Conservation (phyloP, 306 rosid species). For the Begonia masoniana region DNA sequence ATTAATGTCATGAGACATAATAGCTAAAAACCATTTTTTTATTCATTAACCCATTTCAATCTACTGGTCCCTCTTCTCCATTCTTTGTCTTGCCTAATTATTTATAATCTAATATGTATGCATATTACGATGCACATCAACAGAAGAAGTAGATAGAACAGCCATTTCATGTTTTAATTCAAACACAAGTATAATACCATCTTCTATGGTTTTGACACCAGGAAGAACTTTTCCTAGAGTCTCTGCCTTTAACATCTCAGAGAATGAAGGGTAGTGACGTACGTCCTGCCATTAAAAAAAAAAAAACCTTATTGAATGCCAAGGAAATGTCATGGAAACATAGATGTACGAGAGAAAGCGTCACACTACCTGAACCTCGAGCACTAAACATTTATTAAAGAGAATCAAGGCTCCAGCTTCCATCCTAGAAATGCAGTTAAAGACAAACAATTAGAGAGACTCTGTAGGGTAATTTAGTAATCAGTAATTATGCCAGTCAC, state of each 20-base stretch:
- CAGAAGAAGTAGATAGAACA: too few species aligned
- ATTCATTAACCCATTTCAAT: too few species aligned
- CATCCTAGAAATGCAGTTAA: conserved; percentile 28
- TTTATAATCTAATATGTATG: too few species aligned
- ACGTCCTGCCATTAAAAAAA: conserved; percentile 23
- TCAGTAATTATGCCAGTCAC: not conserved
- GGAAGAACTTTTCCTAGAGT: conserved; percentile 49
- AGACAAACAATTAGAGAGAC: not conserved
- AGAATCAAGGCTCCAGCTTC: conserved; percentile 32
- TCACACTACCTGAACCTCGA: conserved; percentile 54
- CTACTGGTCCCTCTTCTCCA: too few species aligned
- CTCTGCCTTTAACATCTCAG: conserved; percentile 42
- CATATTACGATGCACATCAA: too few species aligned
- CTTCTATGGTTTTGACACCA: conserved; percentile 44
- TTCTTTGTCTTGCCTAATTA: too few species aligned
- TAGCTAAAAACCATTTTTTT: too few species aligned
- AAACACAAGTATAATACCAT: conserved; percentile 22
- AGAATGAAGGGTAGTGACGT: conserved; percentile 35
- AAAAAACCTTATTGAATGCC: conserved; percentile 3
- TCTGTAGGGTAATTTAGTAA: not conserved
- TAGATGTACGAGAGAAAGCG: not conserved
- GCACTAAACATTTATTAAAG: conserved; percentile 45
- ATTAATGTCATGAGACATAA: too few species aligned
- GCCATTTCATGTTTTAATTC: too few species aligned
- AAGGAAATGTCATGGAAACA: not conserved